Base-by-base conservation (phyloP, 2,329 filamentous ascomycete genomes). In the Aureobasidium sp. region DNA sequence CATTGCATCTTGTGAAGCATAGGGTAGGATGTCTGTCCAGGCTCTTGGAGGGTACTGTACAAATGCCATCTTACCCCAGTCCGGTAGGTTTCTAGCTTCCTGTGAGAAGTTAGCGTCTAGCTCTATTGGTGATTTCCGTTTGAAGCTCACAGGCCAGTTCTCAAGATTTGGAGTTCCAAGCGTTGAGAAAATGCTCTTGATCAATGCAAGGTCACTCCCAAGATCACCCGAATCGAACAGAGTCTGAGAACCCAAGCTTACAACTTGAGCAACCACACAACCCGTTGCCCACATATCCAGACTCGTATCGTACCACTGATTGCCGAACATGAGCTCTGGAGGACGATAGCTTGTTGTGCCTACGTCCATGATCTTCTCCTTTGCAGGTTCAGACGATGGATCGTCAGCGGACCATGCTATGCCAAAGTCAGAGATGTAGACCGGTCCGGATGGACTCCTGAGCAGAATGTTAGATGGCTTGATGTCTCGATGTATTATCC, bases 261-360 rank as follows among this genome's bases (percentile, higher is more conserved):
- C 70, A 73, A 89, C 77, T 74, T 97, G 92, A 5, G 91, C 89
- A 11, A 95, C 83, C 69, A 96, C 88, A 65, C 88, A 87, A 1
- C 95, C 94, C 0, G 88, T 82, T 4, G 86, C 89, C 94, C 95
- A 99, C 75, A 97, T 85, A 73, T 99, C 94, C 3, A 97, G 81
- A 9, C 83, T 79, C 0, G 83, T 73, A 2, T 81, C 83, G 70
- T 99, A 99, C 0, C 79, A 76, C 53, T 81, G 85, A 72, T 92
- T 82, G 0, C 91, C 94, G 71, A 99, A 97, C 7, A 99, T 79
- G 0, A 92, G 83, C 70, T 99, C 95, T 0, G 94, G 94, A 0
- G 93, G 84, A 21, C 95, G 86, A 75, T 99, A 99, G 53, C 89
- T 85, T 0, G 92, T 93, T 1, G 93, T 97, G 39, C 94, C 94